phyloP scores from a whole-genome alignment of 1,139 yeast genomes.

The Candida neerlandica region DNA sequence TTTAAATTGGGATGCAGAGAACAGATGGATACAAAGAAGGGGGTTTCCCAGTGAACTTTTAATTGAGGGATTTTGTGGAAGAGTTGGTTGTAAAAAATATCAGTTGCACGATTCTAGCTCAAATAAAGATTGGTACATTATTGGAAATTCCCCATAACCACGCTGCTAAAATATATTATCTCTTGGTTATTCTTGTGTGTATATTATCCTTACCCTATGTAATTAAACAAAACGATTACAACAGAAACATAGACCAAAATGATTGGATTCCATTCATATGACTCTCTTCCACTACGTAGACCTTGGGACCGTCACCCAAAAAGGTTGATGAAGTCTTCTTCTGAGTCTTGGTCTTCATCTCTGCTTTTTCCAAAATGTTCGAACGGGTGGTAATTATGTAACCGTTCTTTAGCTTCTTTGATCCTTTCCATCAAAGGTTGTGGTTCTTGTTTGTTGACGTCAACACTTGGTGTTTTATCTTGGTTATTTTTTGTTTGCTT shows the following conservation, averaged over 20 bases:
- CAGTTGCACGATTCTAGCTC: neutral
- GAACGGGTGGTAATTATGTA: constrained; percentile 12
- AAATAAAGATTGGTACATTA: constrained; percentile 4
- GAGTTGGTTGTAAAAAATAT: neutral
- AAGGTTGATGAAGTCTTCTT: constrained; percentile 17
- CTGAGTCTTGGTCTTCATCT: constrained; percentile 5
- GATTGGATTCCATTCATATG: constrained; percentile 8
- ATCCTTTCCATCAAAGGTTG: constrained; percentile 1
- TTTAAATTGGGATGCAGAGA: constrained; percentile 10
- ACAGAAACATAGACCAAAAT: constrained; percentile 14
- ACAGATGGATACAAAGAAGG: constrained; percentile 12
- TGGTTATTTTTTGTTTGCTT: neutral
- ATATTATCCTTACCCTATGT: neutral
- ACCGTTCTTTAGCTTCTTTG: constrained; percentile 7
- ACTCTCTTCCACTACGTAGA: constrained; percentile 3
- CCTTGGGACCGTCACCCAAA: constrained; percentile 13
- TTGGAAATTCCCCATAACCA: neutral
- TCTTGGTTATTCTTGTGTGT: neutral
- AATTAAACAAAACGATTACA: constrained; percentile 1
- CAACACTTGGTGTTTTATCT: constrained; percentile 1
- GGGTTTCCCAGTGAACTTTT: constrained; percentile 13
- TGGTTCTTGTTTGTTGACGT: neutral
- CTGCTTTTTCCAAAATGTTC: constrained; percentile 10
- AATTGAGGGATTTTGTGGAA: constrained; percentile 1
- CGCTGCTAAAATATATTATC: too few species aligned